These are phyloP conservation scores for Lycium ferocissimum DNA, from an alignment of 257 asterid genomes.

Conservation along the genomic window DNA sequence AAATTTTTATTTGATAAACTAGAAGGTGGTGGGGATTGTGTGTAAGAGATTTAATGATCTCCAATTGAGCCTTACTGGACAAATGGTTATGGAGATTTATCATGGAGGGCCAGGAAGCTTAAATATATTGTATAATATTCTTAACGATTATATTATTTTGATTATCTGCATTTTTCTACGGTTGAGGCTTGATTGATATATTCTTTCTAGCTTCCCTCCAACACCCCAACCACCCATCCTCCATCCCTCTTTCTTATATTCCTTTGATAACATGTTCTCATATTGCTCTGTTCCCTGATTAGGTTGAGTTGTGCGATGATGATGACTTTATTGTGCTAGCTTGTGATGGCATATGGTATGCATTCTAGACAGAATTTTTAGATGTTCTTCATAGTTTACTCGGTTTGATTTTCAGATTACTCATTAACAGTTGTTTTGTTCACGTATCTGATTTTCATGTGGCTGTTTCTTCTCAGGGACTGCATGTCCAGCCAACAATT, in stretches of 20 bases:
- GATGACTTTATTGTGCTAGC: conserved; percentile 94
- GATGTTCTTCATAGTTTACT: conserved; percentile 19
- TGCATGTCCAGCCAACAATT: conserved; percentile 98
- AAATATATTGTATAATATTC: not conserved
- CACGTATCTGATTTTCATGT: not conserved
- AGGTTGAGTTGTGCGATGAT: conserved; percentile 91
- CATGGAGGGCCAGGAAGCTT: not conserved
- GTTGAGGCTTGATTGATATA: not conserved
- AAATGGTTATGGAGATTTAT: not conserved
- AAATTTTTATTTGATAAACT: not conserved
- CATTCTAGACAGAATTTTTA: not conserved
- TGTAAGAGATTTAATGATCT: not conserved
- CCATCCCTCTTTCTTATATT: not conserved
- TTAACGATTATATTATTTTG: not conserved
- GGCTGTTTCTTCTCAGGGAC: conserved; percentile 61
- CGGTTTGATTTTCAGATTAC: not conserved
- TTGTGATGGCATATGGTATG: conserved; percentile 98
- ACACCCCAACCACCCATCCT: not conserved
- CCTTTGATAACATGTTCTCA: conserved; percentile 30
- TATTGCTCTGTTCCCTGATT: conserved; percentile 33
- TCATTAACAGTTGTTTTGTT: not conserved
- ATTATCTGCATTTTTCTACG: not conserved
- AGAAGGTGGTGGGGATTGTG: not conserved
- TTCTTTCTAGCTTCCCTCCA: not conserved
- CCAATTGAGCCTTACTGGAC: not conserved